These are phyloP conservation scores for Butyriboletus loyo DNA, from an alignment of 768 basidiomycete species.

Conservation along the genomic window DNA sequence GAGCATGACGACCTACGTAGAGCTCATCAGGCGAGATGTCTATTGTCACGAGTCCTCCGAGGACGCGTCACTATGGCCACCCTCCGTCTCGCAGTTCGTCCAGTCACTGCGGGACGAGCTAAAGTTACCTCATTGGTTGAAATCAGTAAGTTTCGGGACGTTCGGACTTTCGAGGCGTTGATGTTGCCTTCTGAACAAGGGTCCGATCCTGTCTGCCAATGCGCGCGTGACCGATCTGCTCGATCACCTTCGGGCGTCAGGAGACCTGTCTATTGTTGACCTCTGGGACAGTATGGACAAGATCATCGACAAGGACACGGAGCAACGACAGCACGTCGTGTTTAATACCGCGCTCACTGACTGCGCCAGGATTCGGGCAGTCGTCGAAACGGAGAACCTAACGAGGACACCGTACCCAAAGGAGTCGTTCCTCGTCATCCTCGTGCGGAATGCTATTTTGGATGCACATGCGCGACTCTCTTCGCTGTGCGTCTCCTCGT, in stretches of 20 bases:
- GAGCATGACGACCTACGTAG: too few species aligned
- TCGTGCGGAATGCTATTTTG: constrained; percentile 2
- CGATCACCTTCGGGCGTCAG: not conserved
- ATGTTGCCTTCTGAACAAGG: not conserved
- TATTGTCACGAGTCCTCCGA: not conserved
- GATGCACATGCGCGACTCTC: not conserved
- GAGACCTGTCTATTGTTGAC: not conserved
- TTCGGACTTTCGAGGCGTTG: too few species aligned
- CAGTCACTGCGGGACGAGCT: not conserved
- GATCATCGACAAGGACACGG: not conserved
- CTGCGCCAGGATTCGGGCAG: constrained; percentile 2
- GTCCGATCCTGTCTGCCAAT: not conserved
- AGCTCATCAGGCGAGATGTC: not conserved
- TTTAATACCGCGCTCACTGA: constrained; percentile 1
- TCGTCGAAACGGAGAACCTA: not conserved
- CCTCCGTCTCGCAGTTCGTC: not conserved
- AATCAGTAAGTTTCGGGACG: not conserved
- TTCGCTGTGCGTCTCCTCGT: not conserved
- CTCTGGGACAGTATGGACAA: not conserved
- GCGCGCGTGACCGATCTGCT: not conserved
- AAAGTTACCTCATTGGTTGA: constrained; percentile 3
- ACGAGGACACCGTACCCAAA: not conserved
- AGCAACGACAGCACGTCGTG: not conserved
- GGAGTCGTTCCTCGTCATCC: constrained; percentile 6
- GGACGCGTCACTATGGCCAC: constrained; percentile 2